Evolutionary conservation across 257 asterid genomes (phyloP).

Genomic region (Schizonepeta tenuifolia): DNA sequence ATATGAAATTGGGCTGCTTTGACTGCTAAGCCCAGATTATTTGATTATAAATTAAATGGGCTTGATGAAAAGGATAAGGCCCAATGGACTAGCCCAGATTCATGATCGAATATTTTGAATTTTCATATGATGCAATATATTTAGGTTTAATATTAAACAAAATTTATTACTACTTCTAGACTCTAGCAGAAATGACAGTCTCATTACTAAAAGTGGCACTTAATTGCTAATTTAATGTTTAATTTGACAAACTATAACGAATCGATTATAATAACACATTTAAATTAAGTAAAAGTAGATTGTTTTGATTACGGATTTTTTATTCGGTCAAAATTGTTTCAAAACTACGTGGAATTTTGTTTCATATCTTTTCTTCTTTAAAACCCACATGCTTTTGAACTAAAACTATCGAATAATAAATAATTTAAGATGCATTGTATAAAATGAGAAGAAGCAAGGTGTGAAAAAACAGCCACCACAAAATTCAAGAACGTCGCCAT

Average conservation of each 20-base stretch:
- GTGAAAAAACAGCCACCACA: constrained; percentile 7
- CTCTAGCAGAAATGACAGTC: neutral
- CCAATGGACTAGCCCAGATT: constrained; percentile 22
- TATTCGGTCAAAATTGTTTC: too few species aligned
- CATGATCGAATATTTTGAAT: too few species aligned
- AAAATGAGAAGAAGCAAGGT: constrained; percentile 21
- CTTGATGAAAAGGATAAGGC: neutral
- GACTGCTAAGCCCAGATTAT: too few species aligned
- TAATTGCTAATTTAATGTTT: neutral
- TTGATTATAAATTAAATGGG: constrained; percentile 3
- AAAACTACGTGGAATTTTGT: too few species aligned
- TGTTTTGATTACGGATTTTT: too few species aligned
- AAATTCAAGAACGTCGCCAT: constrained; percentile 24
- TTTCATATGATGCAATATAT: neutral
- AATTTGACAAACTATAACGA: neutral
- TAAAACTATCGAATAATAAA: constrained; percentile 10
- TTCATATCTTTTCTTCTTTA: too few species aligned
- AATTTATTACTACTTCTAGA: too few species aligned
- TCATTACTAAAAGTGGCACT: neutral
- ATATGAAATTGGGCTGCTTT: too few species aligned
- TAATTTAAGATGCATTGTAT: neutral
- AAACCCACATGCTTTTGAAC: neutral
- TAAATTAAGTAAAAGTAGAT: neutral
- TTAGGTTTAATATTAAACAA: too few species aligned
- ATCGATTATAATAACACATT: neutral